A percentile compares a stretch with the other conserved stretches of the same genome.
Conservation (phyloP, 2,329 filamentous ascomycete species). For the Bisporella sp. region DNA sequence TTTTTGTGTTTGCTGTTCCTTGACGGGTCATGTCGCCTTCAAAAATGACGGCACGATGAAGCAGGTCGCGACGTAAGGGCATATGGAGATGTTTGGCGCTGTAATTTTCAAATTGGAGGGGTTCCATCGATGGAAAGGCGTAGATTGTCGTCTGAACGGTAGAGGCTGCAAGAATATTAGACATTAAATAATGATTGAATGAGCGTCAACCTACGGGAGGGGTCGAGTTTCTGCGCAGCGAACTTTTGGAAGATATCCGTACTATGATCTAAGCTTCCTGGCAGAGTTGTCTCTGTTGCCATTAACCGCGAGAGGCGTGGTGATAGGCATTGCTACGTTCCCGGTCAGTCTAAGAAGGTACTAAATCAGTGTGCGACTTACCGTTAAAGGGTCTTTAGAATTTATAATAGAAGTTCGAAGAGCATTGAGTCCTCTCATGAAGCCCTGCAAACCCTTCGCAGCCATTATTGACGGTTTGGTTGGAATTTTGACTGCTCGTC, state of each 20-base stretch:
- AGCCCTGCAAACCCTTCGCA: conserved; percentile 24
- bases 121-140: conserved; percentile 84
- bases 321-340: conserved; percentile 36
- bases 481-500: conserved; percentile 6
- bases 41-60: conserved; percentile 87
- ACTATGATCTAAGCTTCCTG: conserved; percentile 13
- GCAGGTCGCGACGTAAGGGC: conserved; percentile 81
- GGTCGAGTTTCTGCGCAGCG: too few relatives aligned
- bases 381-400: conserved; percentile 32
- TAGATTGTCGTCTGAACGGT: conserved; percentile 81
- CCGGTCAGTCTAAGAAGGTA: conserved; percentile 11
- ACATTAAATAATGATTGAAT: too few relatives aligned
- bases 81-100: conserved; percentile 77
- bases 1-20: conserved; percentile 80
- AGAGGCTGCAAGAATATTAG: conserved; percentile 35
- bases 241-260: background rate
- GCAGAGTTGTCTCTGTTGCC: conserved; percentile 37
- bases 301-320: conserved; percentile 36
- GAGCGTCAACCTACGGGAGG: too few relatives aligned
- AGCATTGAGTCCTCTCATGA: conserved; percentile 21
- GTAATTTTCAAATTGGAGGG: conserved; percentile 69
- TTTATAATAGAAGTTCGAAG: conserved; percentile 16
- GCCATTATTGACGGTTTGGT: conserved; percentile 22
- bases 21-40: conserved; percentile 85
- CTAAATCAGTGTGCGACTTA: conserved; percentile 16